Evolutionary conservation across 805 yeast genomes (phyloP), one percentile per base, ranked within the genome.

Genomic region (Metschnikowia lunata): DNA sequence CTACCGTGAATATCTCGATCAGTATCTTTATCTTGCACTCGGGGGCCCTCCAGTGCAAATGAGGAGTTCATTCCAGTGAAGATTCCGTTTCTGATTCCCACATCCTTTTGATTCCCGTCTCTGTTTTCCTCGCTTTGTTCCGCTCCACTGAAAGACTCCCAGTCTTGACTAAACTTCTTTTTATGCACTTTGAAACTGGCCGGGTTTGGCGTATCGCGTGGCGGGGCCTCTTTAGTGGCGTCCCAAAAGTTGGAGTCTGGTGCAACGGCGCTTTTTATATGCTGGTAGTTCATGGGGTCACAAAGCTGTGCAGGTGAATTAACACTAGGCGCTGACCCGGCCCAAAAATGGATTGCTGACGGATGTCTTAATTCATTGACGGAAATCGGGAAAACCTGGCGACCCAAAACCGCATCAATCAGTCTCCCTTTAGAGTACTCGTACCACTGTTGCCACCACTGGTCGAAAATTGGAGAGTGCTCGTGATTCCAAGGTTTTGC

Each of bases 401-500:
- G 40, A 27, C 38, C 37, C 18, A 53, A 42, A 3, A 59, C 58
- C 10, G 54, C 60, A 23, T 51, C 51, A 18, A 66, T 46, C 36
- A 59, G 58, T 35, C 42, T 51, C 15, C 56, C 57, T 8, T 60
- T 57, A 37, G 64, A 70, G 43, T 59, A 57, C 9, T 57, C 55
- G 30, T 52, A 50, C 74, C 74, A 71, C 12, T 56, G 53, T 14
- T 50, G 49, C 76, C 76, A 71, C 76, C 76, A 71, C 37, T 49
- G 55, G 30, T 48, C 49, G 44, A 61, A 63, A 26, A 59, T 46
- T 4, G 54, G 51, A 7, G 57, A 39, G 14, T 50, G 37, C 14
- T 27, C 40, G 31, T 49, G 45, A 10, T 52, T 67, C 82, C 86
- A 78, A 0, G 87, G 87, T 54, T 82, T 82, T 11, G 56, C 52